Evolutionary conservation across 1,284 basidiomycete genomes (phyloP), one percentile per base, ranked within the genome.

Genomic region (Malassezia restricta): DNA sequence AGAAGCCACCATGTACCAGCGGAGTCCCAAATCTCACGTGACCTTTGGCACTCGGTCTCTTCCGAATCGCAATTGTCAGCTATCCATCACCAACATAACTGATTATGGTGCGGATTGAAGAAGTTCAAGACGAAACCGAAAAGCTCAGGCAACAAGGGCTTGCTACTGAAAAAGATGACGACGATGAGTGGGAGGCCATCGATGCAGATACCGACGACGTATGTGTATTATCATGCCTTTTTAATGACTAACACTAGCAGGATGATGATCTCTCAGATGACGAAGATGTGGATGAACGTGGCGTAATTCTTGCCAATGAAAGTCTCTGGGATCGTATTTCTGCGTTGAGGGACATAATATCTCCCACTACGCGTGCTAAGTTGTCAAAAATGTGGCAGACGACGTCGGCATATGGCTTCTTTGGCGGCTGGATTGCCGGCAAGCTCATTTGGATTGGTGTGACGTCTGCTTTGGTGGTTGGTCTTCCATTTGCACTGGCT

Each of bases 391-490:
- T 80, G 49, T 71, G 85, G 61, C 78, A 78, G 49, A 81, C 85
- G 0, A 78, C 82, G 11, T 77, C 79, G 6, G 79, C 83, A 65
- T 74, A 67, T 57, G 53, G 87, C 40, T 66, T 58, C 41, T 78
- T 79, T 43, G 79, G 81, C 7, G 78, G 81, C 41, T 87, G 83
- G 75, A 67, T 86, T 43, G 79, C 83, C 27, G 92, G 94, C 15
- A 89, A 86, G 72, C 76, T 91, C 67, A 85, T 89, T 47, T 98
- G 92, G 92, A 81, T 95, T 60, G 79, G 92, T 70, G 92, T 88
- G 53, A 98, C 92, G 14, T 88, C 84, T 43, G 89, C 90, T 0
- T 78, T 98, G 44, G 81, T 98, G 54, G 84, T 98, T 45, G 94
- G 87, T 6, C 79, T 98, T 44, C 92, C 92, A 28, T 80, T 95